Conservation (phyloP, 164 flowering plant genomes). For the Umbilicus rupestris region DNA sequence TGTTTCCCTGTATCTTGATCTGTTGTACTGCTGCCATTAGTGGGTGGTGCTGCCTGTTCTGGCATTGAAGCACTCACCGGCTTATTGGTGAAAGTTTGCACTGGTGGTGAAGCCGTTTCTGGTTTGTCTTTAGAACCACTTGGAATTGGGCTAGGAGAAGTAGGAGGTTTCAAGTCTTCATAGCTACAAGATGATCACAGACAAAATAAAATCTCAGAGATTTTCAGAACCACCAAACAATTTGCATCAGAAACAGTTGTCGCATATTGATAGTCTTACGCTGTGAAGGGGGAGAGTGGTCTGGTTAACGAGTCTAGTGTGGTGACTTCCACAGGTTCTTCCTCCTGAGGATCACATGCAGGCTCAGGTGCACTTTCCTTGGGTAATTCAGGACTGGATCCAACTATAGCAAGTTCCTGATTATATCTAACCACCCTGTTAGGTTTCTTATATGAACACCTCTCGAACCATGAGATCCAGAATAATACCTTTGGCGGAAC, state of each 20-base stretch:
- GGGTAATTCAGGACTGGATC: slow-evolving; percentile 22
- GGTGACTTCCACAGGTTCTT: not conserved
- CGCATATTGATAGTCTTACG: slow-evolving; percentile 26
- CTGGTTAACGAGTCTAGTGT: slow-evolving; percentile 10
- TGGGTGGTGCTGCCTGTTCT: not conserved
- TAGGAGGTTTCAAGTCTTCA: slow-evolving; percentile 46
- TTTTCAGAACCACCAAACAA: not conserved
- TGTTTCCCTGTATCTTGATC: not conserved
- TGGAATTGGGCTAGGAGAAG: slow-evolving; percentile 30
- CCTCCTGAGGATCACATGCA: slow-evolving; percentile 19
- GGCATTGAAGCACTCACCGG: not conserved
- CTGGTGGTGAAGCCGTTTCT: slow-evolving; percentile 18
- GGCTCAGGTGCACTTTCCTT: slow-evolving; percentile 20
- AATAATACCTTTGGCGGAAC: slow-evolving; percentile 34
- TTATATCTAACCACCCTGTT: slow-evolving; percentile 11
- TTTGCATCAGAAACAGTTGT: not conserved
- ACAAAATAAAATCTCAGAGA: not conserved
- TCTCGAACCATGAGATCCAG: not conserved
- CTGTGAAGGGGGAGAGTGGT: slow-evolving; percentile 59
- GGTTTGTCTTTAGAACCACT: slow-evolving; percentile 21
- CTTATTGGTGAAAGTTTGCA: not conserved
- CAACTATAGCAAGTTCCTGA: slow-evolving; percentile 27
- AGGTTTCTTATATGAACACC: not conserved
- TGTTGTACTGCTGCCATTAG: not conserved
- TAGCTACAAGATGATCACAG: slow-evolving; percentile 13